Evolutionary conservation across 495 filamentous ascomycete species (phyloP).

Genomic region (Penicillium taxi): DNA sequence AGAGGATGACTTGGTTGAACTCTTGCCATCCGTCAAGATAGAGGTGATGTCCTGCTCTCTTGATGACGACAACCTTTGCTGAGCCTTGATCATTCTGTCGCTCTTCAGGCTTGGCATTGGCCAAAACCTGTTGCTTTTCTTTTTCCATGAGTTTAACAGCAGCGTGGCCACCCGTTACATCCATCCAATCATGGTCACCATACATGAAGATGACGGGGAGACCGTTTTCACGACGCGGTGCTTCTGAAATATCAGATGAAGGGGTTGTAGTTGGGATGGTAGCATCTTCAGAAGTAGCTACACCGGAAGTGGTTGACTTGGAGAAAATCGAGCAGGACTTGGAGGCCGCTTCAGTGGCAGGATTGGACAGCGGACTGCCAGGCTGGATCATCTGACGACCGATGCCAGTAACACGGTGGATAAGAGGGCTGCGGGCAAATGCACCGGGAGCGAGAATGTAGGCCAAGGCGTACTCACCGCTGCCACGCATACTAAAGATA

Average conservation of each 20-base stretch:
- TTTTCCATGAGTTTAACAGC: conserved; percentile 73
- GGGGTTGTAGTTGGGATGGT: conserved; percentile 1
- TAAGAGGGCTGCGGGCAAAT: conserved; percentile 79
- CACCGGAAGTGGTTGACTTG: conserved; percentile 4
- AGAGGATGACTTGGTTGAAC: conserved; percentile 69
- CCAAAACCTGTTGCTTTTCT: conserved; percentile 49
- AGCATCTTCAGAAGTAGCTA: conserved; percentile 9
- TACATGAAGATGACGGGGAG: conserved; percentile 89
- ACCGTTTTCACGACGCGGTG: conserved; percentile 55
- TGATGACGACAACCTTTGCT: conserved; percentile 78
- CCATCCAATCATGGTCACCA: conserved; percentile 98
- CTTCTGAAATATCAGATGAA: conserved; percentile 7
- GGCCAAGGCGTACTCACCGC: conserved; percentile 86
- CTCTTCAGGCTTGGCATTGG: conserved; percentile 58
- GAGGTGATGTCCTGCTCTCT: conserved; percentile 81
- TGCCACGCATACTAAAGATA: conserved; percentile 88
- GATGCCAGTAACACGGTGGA: conserved; percentile 78
- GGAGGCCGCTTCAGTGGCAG: not conserved
- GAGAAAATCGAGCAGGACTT: conserved; percentile 13
- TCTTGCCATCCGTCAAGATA: conserved; percentile 87
- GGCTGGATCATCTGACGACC: conserved; percentile 54
- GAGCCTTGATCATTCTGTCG: conserved; percentile 63
- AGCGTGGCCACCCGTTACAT: conserved; percentile 74
- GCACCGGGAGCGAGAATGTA: conserved; percentile 92
- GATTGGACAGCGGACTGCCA: conserved; percentile 8